Conservation (phyloP, 768 basidiomycete species). For the Rhodosporidiobolus sp. region DNA sequence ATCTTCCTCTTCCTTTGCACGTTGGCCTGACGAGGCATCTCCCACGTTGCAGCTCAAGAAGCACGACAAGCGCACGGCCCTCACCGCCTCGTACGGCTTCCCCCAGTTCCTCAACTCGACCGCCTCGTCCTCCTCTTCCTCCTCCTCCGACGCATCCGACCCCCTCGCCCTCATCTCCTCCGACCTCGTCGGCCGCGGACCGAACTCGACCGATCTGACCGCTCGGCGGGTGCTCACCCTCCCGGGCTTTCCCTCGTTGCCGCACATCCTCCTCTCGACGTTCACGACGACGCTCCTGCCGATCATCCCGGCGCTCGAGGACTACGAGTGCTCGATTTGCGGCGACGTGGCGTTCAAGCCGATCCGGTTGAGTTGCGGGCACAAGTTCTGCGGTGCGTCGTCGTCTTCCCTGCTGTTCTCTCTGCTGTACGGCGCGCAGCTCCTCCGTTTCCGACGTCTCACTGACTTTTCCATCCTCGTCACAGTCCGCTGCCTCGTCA, state of each 20-base stretch:
- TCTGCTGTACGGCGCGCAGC: too few species aligned
- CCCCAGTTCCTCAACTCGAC: constrained; percentile 49
- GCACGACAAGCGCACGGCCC: constrained; percentile 80
- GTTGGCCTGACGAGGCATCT: neutral
- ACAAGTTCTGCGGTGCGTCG: constrained; percentile 52
- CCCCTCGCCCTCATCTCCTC: constrained; percentile 12
- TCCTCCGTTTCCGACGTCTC: too few species aligned
- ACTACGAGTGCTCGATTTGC: constrained; percentile 85
- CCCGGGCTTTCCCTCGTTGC: constrained; percentile 52
- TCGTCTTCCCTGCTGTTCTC: neutral
- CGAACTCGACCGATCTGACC: neutral
- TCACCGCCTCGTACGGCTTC: constrained; percentile 59
- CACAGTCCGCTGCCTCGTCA: constrained; percentile 60
- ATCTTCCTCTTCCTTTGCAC: neutral
- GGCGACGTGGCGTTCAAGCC: constrained; percentile 89
- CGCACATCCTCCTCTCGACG: constrained; percentile 71
- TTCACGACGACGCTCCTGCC: constrained; percentile 78
- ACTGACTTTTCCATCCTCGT: neutral
- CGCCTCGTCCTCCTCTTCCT: neutral
- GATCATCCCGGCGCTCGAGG: constrained; percentile 71
- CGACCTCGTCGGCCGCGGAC: neutral
- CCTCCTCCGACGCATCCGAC: neutral
- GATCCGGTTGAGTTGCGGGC: constrained; percentile 73
- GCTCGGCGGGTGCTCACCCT: constrained; percentile 44
- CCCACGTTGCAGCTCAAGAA: constrained; percentile 64